These are phyloP conservation scores for Crotalaria pallida DNA, from an alignment of 306 rosid species.

Conservation along the genomic window DNA sequence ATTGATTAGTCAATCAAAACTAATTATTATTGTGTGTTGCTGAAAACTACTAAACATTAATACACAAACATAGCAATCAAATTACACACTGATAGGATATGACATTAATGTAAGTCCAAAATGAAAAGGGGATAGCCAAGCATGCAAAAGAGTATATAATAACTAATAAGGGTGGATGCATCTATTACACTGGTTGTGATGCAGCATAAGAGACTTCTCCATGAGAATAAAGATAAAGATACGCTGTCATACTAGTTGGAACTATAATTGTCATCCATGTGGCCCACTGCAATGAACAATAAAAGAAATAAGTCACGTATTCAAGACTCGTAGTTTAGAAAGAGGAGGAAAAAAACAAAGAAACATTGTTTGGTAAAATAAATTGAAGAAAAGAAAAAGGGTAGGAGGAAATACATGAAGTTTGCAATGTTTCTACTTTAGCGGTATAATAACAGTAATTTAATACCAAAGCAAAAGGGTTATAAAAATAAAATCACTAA, in stretches of 20 bases:
- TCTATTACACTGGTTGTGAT: conserved; percentile 99
- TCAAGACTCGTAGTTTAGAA: background rate
- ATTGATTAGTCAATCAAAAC: conserved; percentile 10
- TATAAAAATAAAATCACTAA: background rate
- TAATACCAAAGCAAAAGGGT: background rate
- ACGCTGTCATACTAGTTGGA: conserved; percentile 95
- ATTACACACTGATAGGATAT: background rate
- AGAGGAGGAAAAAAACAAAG: background rate
- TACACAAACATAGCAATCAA: background rate
- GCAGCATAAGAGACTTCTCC: conserved; percentile 99
- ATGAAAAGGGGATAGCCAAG: conserved; percentile 8
- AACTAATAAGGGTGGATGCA: conserved; percentile 57
- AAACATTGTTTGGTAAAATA: background rate
- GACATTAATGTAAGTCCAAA: background rate
- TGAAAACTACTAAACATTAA: background rate
- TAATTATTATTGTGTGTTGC: background rate
- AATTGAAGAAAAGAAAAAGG: background rate
- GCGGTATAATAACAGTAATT: conserved; percentile 4
- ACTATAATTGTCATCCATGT: conserved; percentile 96
- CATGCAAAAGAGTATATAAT: conserved; percentile 2
- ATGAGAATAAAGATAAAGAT: conserved; percentile 89
- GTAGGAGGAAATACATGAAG: conserved; percentile 7
- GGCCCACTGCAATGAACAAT: conserved; percentile 71
- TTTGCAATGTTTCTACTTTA: background rate
- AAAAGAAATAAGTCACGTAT: background rate